These are phyloP conservation scores for Pleodorina starrii DNA, from an alignment of 139 green algal genomes.

Conservation along the genomic window DNA sequence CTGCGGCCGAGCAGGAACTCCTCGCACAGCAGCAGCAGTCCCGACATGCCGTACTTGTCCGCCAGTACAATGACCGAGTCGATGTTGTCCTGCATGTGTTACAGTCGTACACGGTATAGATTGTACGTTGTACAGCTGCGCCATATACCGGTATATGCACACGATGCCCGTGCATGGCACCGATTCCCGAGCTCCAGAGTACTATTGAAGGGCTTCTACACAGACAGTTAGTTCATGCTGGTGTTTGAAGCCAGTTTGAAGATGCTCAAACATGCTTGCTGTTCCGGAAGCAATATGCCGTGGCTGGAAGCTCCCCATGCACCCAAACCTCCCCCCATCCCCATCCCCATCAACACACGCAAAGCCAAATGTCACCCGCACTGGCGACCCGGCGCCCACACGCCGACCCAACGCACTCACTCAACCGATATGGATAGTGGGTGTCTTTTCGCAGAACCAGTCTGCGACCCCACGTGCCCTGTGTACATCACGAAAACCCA, in stretches of 20 bases:
- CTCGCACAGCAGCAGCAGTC: slow-evolving; percentile 36
- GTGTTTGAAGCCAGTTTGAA: too few relatives aligned
- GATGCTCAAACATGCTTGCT: not conserved
- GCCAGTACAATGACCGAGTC: slow-evolving; percentile 14
- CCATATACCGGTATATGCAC: not conserved
- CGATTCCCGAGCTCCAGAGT: not conserved
- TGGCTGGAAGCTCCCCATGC: too few relatives aligned
- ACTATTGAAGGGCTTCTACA: not conserved
- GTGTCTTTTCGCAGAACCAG: not conserved
- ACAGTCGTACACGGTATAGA: not conserved
- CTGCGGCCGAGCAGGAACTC: slow-evolving; percentile 34
- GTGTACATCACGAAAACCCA: too few relatives aligned
- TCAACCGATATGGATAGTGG: not conserved
- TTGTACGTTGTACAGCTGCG: not conserved
- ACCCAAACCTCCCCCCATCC: too few relatives aligned
- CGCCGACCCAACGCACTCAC: too few relatives aligned
- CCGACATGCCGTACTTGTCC: slow-evolving; percentile 41
- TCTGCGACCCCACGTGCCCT: not conserved
- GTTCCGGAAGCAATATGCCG: not conserved
- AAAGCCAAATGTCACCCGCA: not conserved
- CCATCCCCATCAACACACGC: too few relatives aligned
- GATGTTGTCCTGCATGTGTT: slow-evolving; percentile 27
- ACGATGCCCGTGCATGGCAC: not conserved
- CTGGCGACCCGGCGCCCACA: too few relatives aligned
- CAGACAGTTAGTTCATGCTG: too few relatives aligned